Conservation (phyloP, 345 rosid genomes). For the Citrus mangshanensis region DNA sequence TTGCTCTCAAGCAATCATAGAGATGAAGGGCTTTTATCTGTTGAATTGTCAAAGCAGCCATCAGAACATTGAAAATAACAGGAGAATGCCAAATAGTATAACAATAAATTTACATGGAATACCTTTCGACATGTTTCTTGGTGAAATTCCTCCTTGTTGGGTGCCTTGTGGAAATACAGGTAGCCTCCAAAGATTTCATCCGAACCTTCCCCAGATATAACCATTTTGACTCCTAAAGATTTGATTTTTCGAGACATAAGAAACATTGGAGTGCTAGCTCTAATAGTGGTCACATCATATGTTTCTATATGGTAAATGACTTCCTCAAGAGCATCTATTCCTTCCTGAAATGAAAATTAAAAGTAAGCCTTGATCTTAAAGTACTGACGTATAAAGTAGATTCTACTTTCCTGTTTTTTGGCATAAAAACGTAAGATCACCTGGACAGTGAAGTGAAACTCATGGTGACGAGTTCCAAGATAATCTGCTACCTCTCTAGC, state of each 20-base stretch:
- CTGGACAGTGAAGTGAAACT: constrained; percentile 79
- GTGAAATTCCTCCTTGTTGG: constrained; percentile 73
- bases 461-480: constrained; percentile 75
- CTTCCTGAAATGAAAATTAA: constrained; percentile 52
- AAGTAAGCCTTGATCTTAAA: constrained; percentile 1
- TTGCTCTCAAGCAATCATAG: constrained; percentile 89
- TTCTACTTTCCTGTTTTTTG: neutral
- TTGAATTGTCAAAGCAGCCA: constrained; percentile 16
- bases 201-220: constrained; percentile 86
- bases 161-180: constrained; percentile 83
- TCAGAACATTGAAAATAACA: constrained; percentile 8
- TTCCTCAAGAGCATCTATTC: constrained; percentile 82
- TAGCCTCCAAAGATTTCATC: constrained; percentile 92
- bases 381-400: neutral
- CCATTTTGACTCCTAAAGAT: constrained; percentile 90
- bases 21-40: constrained; percentile 88
- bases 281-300: constrained; percentile 77
- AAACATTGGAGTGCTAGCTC: constrained; percentile 94
- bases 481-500: constrained; percentile 82
- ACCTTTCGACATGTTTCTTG: constrained; percentile 86
- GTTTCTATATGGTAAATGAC: constrained; percentile 86
- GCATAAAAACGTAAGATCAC: constrained; percentile 23
- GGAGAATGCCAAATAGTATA: neutral
- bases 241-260: constrained; percentile 87
- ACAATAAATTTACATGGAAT: neutral